Evolutionary conservation across 257 asterid species (phyloP).

Genomic region (Linaria vulgaris): DNA sequence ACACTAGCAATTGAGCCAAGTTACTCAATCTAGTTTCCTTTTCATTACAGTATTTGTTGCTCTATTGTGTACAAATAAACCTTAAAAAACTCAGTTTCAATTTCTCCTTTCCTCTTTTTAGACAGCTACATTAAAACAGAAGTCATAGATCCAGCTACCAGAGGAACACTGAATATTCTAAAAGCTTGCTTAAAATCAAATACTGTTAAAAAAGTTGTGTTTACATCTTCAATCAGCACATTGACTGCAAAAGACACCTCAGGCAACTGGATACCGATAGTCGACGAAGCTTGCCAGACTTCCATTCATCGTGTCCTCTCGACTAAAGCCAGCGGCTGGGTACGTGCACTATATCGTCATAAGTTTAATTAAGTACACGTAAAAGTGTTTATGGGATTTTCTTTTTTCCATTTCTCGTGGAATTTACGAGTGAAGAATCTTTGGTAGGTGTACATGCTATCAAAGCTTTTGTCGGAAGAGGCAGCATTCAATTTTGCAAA

Average conservation of each 20-base stretch:
- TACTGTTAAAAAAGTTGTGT: constrained; percentile 51
- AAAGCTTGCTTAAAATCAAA: constrained; percentile 56
- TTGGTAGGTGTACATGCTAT: constrained; percentile 61
- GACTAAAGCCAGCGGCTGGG: constrained; percentile 86
- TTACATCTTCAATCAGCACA: constrained; percentile 82
- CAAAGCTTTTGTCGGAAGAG: constrained; percentile 70
- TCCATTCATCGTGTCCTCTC: constrained; percentile 47
- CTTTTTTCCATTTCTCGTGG: constrained; percentile 3
- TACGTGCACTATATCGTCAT: constrained; percentile 19
- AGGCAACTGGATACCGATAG: constrained; percentile 53
- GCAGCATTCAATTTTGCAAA: constrained; percentile 65
- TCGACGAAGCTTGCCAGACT: constrained; percentile 71
- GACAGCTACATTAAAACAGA: constrained; percentile 48
- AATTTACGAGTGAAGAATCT: background rate
- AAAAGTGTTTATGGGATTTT: too few species aligned
- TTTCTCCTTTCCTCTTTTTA: constrained; percentile 24
- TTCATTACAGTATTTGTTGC: constrained; percentile 3
- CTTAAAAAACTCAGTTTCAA: constrained; percentile 2
- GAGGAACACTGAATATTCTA: constrained; percentile 70
- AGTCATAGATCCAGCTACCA: constrained; percentile 61
- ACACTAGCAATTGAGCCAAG: too few species aligned
- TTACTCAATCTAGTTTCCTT: background rate
- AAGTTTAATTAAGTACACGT: too few species aligned
- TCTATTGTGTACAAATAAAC: background rate
- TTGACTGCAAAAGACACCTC: constrained; percentile 67